Evolutionary conservation across 2,329 filamentous ascomycete species (phyloP).

Genomic region (Sarocladiaceae sp.): DNA sequence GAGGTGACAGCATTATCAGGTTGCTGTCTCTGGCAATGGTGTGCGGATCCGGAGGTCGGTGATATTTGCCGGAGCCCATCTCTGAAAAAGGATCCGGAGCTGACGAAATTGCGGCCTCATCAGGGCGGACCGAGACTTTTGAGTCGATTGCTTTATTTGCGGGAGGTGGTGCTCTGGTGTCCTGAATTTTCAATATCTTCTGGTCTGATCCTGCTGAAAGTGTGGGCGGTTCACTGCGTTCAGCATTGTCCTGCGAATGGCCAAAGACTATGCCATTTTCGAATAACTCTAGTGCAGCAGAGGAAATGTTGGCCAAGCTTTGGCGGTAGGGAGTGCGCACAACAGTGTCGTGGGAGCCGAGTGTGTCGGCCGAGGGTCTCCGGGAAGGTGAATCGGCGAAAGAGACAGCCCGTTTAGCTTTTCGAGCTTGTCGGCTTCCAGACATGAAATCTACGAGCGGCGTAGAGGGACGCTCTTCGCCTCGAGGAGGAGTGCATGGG

Average conservation of each 20-base stretch:
- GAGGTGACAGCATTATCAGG: background rate
- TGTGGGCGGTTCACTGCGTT: background rate
- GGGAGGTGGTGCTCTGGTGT: too few species aligned
- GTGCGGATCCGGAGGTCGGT: conserved; percentile 1
- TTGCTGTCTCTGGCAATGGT: background rate
- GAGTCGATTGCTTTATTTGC: too few species aligned
- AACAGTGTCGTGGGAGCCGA: conserved; percentile 32
- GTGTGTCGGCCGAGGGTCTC: conserved; percentile 5
- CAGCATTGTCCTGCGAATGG: background rate
- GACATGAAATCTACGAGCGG: background rate
- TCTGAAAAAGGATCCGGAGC: conserved; percentile 10
- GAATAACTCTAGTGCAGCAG: conserved; percentile 24
- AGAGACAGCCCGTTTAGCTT: background rate
- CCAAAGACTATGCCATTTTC: conserved; percentile 27
- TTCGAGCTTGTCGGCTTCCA: background rate
- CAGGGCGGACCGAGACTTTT: too few species aligned
- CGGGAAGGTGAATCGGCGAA: background rate
- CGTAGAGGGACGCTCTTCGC: background rate
- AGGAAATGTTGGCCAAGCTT: conserved; percentile 18
- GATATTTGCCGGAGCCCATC: background rate
- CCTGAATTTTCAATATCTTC: too few species aligned
- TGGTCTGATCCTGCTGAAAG: background rate
- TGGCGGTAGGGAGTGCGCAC: conserved; percentile 28
- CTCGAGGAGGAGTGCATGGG: background rate
- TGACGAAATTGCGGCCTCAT: background rate